phyloP scores from a whole-genome alignment of 805 yeast species.

The Cyberlindnera nakhonratchasimensis region DNA sequence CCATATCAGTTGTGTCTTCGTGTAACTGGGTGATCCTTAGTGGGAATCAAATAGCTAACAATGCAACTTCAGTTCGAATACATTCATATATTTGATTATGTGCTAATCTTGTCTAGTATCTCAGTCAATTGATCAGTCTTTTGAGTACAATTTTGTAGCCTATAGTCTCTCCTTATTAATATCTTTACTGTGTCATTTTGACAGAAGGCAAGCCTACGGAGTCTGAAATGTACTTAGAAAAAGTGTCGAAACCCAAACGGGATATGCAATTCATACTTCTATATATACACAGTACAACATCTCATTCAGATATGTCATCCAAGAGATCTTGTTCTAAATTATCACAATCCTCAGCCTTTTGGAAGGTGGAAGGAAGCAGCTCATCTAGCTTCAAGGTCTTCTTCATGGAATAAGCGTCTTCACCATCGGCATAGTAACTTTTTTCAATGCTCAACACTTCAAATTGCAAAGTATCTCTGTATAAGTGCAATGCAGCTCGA shows the following conservation, averaged over 20 bases:
- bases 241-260: too few relatives aligned
- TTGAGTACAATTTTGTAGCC: too few relatives aligned
- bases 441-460: conserved; percentile 79
- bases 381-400: conserved; percentile 60
- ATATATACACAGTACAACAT: neutral
- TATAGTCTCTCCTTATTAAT: too few relatives aligned
- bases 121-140: too few relatives aligned
- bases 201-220: too few relatives aligned
- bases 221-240: too few relatives aligned
- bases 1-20: too few relatives aligned
- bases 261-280: neutral
- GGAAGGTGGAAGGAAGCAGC: conserved; percentile 54
- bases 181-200: too few relatives aligned
- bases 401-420: conserved; percentile 95
- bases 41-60: conserved; percentile 8
- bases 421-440: conserved; percentile 94
- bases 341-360: conserved; percentile 48
- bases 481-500: conserved; percentile 89
- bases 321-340: conserved; percentile 50
- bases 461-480: conserved; percentile 79
- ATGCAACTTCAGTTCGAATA: conserved; percentile 3
- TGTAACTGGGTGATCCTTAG: too few relatives aligned
- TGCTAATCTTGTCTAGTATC: too few relatives aligned
- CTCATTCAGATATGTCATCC: conserved; percentile 30
- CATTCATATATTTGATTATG: too few relatives aligned